Evolutionary conservation across 179 eudicot genomes (phyloP), one percentile per base, ranked within the genome.

Genomic region (Amaranthus tricolor): DNA sequence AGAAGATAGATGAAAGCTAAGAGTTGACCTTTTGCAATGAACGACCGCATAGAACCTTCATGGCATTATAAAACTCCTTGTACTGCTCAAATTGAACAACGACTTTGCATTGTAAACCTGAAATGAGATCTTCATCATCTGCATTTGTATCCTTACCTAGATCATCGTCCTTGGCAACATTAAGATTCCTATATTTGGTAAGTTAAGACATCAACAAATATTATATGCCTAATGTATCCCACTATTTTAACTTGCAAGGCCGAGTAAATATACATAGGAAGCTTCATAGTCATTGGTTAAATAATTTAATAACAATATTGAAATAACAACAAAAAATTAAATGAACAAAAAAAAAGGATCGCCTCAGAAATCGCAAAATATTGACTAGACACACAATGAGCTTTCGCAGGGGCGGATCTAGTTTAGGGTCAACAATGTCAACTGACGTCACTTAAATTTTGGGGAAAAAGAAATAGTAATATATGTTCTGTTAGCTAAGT

Each of bases 101-200:
- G 60, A 92, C 85, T 84, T 89, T 92, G 76, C 97, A 92, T 5
- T 89, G 88, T 47, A 92, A 86, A 66, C 97, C 97, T 9, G 94
- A 80, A 61, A 91, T 82, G 52, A 89, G 79, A 72, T 82, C 86
- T 45, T 14, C 88, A 62, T 62, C 74, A 52, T 89, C 93, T 75
- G 89, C 88, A 57, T 86, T 87, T 44, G 77, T 87, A 79, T 73
- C 83, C 73, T 84, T 85, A 68, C 86, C 85, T 74, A 76, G 83
- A 75, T 84, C 88, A 88, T 92, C 76, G 77, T 92, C 96, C 88
- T 88, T 96, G 47, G 88, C 86, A 84, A 92, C 96, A 83, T 86
- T 85, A 78, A 92, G 89, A 81, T 88, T 90, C 92, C 97, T 90
- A 83, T 21, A 31, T 54, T 56, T 43, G 73, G 71, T 19, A 50